Percentiles rank a stretch among this genome's conserved stretches.
Conservation (phyloP, 495 filamentous ascomycete species). For the Thermothielavioides terrestris region DNA sequence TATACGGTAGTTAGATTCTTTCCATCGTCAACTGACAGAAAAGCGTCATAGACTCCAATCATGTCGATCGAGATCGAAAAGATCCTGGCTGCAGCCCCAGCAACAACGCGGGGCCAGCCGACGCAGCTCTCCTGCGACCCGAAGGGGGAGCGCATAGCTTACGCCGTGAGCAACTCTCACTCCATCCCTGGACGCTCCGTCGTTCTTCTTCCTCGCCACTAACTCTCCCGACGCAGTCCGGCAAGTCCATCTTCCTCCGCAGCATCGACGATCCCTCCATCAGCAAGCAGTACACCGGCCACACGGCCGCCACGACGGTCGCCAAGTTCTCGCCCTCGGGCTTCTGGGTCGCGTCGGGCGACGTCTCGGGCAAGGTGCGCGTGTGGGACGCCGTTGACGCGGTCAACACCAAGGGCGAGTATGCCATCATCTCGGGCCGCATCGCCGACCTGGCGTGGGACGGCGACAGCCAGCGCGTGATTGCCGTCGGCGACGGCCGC, state of each 20-base stretch:
- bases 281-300: constrained; percentile 80
- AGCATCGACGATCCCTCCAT: constrained; percentile 79
- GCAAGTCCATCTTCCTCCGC: constrained; percentile 92
- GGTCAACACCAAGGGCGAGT: constrained; percentile 71
- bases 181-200: not conserved
- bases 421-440: constrained; percentile 84
- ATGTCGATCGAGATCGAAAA: constrained; percentile 49
- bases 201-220: not conserved
- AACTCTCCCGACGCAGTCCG: constrained; percentile 58
- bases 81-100: constrained; percentile 54
- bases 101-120: constrained; percentile 76
- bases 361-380: constrained; percentile 70
- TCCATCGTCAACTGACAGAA: not conserved
- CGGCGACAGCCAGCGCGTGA: constrained; percentile 90
- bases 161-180: constrained; percentile 57
- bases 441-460: constrained; percentile 98
- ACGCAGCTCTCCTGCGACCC: constrained; percentile 84
- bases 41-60: not conserved
- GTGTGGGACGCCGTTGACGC: constrained; percentile 77
- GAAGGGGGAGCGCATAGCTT: constrained; percentile 88
- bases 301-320: constrained; percentile 80
- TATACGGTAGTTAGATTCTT: too few relatives aligned
- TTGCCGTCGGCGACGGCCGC: constrained; percentile 90
- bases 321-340: constrained; percentile 92
- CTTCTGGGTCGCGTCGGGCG: constrained; percentile 91